phyloP scores from a whole-genome alignment of 768 basidiomycete genomes.

The Rubroboletus satanas region DNA sequence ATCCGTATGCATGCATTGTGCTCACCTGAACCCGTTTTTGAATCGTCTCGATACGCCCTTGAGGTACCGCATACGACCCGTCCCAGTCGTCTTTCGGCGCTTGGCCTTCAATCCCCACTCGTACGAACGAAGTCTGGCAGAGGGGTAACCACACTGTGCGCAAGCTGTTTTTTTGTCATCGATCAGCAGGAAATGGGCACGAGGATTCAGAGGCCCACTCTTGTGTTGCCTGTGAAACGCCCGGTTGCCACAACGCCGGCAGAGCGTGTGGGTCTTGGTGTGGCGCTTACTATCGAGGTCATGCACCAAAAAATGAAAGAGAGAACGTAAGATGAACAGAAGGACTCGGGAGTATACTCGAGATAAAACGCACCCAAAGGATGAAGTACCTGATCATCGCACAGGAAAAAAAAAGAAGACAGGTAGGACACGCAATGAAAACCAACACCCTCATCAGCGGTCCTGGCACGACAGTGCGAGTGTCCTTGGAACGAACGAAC shows the following conservation, averaged over 20 bases:
- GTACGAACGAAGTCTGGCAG: conserved; percentile 92
- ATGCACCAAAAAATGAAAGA: neutral
- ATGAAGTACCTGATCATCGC: conserved; percentile 81
- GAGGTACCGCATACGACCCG: conserved; percentile 92
- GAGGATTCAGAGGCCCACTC: conserved; percentile 49
- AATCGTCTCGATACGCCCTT: conserved; percentile 91
- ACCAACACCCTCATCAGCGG: conserved; percentile 11
- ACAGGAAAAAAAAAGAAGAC: neutral
- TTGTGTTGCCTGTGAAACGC: conserved; percentile 99
- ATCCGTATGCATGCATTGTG: too few relatives aligned
- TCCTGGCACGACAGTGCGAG: neutral
- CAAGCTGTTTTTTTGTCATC: conserved; percentile 56
- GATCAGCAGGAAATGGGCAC: too few relatives aligned
- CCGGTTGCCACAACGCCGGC: conserved; percentile 93
- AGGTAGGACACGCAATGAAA: neutral
- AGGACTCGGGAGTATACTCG: neutral
- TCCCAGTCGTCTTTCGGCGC: conserved; percentile 99
- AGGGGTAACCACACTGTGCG: conserved; percentile 93
- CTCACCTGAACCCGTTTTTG: conserved; percentile 96
- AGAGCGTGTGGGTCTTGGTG: conserved; percentile 95
- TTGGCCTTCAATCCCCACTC: conserved; percentile 99
- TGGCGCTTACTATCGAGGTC: conserved; percentile 74
- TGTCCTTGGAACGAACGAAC: conserved; percentile 41
- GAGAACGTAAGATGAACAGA: neutral
- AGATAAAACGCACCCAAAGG: conserved; percentile 72